Percentiles rank a stretch among this genome's conserved stretches.
phyloP scores from a whole-genome alignment of 371 early-diverging fungal species.

The Batkoa obscura region DNA sequence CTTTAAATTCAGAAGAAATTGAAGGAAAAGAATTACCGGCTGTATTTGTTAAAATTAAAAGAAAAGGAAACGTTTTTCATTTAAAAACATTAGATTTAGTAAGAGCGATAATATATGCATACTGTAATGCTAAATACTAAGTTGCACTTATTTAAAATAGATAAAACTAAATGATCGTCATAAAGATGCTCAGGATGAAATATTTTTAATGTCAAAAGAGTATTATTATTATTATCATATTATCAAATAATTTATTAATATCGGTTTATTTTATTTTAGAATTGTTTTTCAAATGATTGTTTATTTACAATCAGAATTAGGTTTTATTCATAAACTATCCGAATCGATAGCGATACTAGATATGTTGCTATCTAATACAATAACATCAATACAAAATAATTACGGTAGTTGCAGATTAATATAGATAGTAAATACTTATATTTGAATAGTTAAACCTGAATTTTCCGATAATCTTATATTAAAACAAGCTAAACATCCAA shows the following conservation, averaged over 20 bases:
- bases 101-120: conserved; percentile 7
- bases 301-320: conserved; percentile 32
- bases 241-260: background rate
- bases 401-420: conserved; percentile 17
- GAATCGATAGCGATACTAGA: conserved; percentile 72
- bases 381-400: conserved; percentile 27
- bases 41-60: conserved; percentile 33
- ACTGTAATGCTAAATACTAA: background rate
- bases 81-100: conserved; percentile 64
- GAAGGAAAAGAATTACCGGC: conserved; percentile 17
- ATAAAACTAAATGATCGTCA: conserved; percentile 35
- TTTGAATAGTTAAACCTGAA: conserved; percentile 41
- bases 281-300: conserved; percentile 36
- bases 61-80: conserved; percentile 31
- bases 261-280: conserved; percentile 11
- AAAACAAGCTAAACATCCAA: conserved; percentile 65
- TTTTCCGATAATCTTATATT: conserved; percentile 64
- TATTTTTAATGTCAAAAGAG: conserved; percentile 67
- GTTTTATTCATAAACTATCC: conserved; percentile 47
- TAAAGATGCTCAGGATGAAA: conserved; percentile 70
- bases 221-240: conserved; percentile 9
- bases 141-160: background rate
- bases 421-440: background rate
- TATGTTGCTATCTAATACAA: conserved; percentile 52
- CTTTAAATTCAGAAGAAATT: conserved; percentile 18